Evolutionary conservation across 352 stramenopile genomes (phyloP).

Genomic region (Phytopythium helicoides): DNA sequence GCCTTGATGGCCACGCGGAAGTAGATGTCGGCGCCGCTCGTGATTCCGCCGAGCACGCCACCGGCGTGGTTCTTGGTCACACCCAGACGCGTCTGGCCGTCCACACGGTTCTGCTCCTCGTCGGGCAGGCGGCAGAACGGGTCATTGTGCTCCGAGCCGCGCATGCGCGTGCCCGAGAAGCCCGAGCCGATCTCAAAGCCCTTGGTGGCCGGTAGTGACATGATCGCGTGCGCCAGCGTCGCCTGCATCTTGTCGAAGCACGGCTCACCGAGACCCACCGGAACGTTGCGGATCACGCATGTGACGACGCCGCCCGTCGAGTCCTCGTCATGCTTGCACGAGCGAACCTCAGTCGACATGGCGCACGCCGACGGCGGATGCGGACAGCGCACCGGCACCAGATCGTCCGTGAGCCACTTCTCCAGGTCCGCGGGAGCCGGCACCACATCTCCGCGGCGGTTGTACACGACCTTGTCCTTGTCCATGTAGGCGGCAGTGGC

Average conservation of each 20-base stretch:
- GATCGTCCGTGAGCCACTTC: constrained; percentile 76
- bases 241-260: constrained; percentile 99
- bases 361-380: constrained; percentile 90
- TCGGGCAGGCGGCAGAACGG: constrained; percentile 83
- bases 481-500: constrained; percentile 90
- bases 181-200: constrained; percentile 97
- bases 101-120: constrained; percentile 14
- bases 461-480: constrained; percentile 90
- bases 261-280: constrained; percentile 95
- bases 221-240: constrained; percentile 97
- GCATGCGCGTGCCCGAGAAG: constrained; percentile 96
- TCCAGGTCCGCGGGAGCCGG: constrained; percentile 46
- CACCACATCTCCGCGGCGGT: constrained; percentile 71
- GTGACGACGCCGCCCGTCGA: constrained; percentile 94
- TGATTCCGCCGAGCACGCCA: constrained; percentile 98
- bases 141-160: constrained; percentile 98
- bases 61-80: constrained; percentile 89
- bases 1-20: constrained; percentile 99
- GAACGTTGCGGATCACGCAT: constrained; percentile 96
- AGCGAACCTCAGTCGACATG: constrained; percentile 96
- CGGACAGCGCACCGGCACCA: constrained; percentile 93
- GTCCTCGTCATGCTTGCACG: constrained; percentile 90
- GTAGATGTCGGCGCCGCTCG: constrained; percentile 98
- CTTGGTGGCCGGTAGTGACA: constrained; percentile 98
- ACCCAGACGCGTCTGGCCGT: constrained; percentile 46